Percentiles rank a stretch among this genome's conserved stretches.
These are phyloP conservation scores for Macrocybe gigantea DNA, from an alignment of 768 basidiomycete genomes.

Conservation along the genomic window DNA sequence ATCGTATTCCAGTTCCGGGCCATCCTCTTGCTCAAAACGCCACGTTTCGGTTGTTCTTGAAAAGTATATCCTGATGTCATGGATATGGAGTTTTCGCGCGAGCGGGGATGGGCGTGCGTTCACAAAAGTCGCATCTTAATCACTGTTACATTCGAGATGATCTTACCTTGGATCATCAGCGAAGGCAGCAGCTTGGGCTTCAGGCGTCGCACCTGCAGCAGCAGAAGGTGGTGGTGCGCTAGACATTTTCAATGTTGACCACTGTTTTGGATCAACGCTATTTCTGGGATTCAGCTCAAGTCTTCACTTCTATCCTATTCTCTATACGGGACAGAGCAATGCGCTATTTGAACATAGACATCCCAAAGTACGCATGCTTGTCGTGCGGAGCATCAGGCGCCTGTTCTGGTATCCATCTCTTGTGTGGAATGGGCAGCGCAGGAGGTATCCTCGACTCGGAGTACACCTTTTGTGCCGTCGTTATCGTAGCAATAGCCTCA, in stretches of 20 bases:
- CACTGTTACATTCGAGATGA: constrained; percentile 8
- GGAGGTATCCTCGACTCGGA: constrained; percentile 69
- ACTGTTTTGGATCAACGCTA: constrained; percentile 27
- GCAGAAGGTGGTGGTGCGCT: constrained; percentile 41
- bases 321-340: constrained; percentile 3
- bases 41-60: constrained; percentile 72
- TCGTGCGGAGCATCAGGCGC: constrained; percentile 81
- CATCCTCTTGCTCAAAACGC: constrained; percentile 88
- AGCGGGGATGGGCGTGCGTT: constrained; percentile 12
- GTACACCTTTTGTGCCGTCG: constrained; percentile 51
- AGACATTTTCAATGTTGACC: constrained; percentile 39
- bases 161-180: constrained; percentile 67
- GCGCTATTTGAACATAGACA: constrained; percentile 55
- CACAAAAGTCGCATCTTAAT: not conserved
- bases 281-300: not conserved
- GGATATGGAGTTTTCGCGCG: no score
- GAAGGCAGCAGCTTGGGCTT: constrained; percentile 61
- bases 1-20: constrained; percentile 89
- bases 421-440: constrained; percentile 56
- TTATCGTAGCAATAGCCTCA: constrained; percentile 64
- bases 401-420: constrained; percentile 68
- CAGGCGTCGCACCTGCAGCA: constrained; percentile 47
- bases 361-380: constrained; percentile 78
- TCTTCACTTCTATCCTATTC: not conserved
- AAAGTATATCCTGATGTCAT: constrained; percentile 57